Percentiles rank a stretch among this genome's conserved stretches.
phyloP scores from a whole-genome alignment of 1,284 basidiomycete genomes.

The Sanghuangporus sanghuang region DNA sequence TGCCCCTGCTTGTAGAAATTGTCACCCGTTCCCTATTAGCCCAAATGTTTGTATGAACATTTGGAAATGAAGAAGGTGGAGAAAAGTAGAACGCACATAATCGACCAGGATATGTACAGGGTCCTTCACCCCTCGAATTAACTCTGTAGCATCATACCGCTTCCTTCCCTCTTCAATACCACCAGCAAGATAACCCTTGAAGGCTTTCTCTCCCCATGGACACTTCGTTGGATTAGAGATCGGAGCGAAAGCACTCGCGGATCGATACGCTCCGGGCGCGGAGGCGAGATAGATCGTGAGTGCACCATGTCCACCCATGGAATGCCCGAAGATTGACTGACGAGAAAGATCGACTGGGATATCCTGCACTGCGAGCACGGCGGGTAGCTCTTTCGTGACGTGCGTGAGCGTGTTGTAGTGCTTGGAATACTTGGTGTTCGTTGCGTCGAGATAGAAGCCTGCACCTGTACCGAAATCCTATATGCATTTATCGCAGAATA shows the following conservation, averaged over 20 bases:
- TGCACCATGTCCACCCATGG: conserved; percentile 94
- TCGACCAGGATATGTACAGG: conserved; percentile 80
- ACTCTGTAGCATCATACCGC: conserved; percentile 81
- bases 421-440: conserved; percentile 70
- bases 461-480: conserved; percentile 48
- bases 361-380: conserved; percentile 62
- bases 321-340: conserved; percentile 83
- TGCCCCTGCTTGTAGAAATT: conserved; percentile 85
- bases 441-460: conserved; percentile 92
- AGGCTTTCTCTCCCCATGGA: conserved; percentile 93
- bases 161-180: conserved; percentile 73
- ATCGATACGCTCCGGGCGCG: conserved; percentile 68
- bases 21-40: conserved; percentile 74
- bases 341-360: conserved; percentile 66
- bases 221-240: conserved; percentile 86
- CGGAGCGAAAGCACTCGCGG: conserved; percentile 92
- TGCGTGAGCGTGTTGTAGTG: conserved; percentile 91
- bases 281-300: conserved; percentile 85
- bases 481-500: not conserved
- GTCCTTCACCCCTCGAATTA: conserved; percentile 65
- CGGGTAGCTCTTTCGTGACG: conserved; percentile 78
- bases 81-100: conserved; percentile 49
- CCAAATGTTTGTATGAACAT: not conserved
- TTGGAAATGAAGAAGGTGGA: not conserved
- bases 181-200: conserved; percentile 81